Base-by-base conservation (phyloP, 1,284 basidiomycete genomes). In the Leccinum subrobustum region DNA sequence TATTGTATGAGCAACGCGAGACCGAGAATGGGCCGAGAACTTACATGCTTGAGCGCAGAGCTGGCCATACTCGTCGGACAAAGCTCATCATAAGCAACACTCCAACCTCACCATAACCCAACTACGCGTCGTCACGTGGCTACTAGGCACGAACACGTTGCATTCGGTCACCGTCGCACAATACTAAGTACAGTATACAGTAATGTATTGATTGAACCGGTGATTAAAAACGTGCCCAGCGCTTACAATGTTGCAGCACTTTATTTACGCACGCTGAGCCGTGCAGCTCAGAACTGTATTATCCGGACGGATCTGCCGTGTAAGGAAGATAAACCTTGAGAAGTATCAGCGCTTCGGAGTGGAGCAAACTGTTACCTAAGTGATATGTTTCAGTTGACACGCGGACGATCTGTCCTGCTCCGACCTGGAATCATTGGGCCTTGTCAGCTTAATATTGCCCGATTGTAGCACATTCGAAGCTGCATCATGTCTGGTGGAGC, bases 21-120 rank as follows among this genome's bases (percentile, higher is more conserved):
- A 14, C 11, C 29, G 39, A 42, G 11, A 6, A 23, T 6, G 29
- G 3, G 23, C 37, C 9, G 52, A 31, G 35, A 70, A 31, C 79
- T 60, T 64, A 86, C 86, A 74, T 85, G 84, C 71, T 82, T 86
- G 63, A 80, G 71, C 20, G 78, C 75, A 64, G 72, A 77, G 73
- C 81, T 86, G 68, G 85, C 79, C 86, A 88, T 88, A 51, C 62
- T 65, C 47, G 27, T 42, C 37, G 25, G 54, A 57, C 42, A 18
- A 64, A 23, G 27, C 35, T 33, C 11, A 18, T 27, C 42, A 44
- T 44, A 35, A 33, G 31, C 33, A 35, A 14, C 52, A 33, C 35
- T 35, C 23, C 14, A 29, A 6, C 16, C 47, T 47, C 6, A 12
- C 25, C 25, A 27, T 27, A 31, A 29, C 11, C 14, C 25, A 14